Evolutionary conservation across 75 land plant species (phyloP), one percentile per base, ranked within the genome.

Genomic region (Picea glauca): DNA sequence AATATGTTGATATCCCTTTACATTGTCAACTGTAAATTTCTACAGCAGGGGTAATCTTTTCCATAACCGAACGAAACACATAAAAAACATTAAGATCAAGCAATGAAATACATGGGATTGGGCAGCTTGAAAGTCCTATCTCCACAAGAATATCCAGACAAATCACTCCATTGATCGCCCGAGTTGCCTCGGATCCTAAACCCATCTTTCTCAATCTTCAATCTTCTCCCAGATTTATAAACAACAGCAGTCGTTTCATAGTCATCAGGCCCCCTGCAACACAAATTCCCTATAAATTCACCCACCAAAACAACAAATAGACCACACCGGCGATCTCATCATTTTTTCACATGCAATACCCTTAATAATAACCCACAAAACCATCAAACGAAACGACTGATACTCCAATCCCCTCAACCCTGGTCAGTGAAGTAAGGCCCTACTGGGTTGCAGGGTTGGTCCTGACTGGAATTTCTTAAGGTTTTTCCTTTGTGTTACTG

Each of bases 131-230:
- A 86, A 3, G 72, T 66, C 4, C 85, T 79, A 21, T 54, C 46
- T 3, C 88, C 86, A 23, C 15, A 67, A 23, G 60, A 9, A 13
- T 23, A 2, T 3, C 85, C 82, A n/a, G 78, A 38, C 2, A 83
- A 33, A 56, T 86, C 88, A 73, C 88, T 86, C 85, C 85, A 86
- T 32, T 86, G 86, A 72, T 86, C 88, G 2, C 88, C 88, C 4
- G 68, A 20, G 75, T 80, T 83, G 9, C 88, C 85, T 26, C 76
- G 15, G 38, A 86, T 77, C 54, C 77, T 68, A 58, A 75, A 83
- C 2, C 88, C 88, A 17, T 46, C 35, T 15, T 76, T 60, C 17
- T 26, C 77, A 21, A 86, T 58, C 64, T 76, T 56, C 74, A 43
- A 62, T 66, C 88, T 80, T 61, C 76, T 46, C 56, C 15, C 60